Evolutionary conservation across 768 basidiomycete genomes (phyloP).

Genomic region (Sporobolomyces pararoseus): DNA sequence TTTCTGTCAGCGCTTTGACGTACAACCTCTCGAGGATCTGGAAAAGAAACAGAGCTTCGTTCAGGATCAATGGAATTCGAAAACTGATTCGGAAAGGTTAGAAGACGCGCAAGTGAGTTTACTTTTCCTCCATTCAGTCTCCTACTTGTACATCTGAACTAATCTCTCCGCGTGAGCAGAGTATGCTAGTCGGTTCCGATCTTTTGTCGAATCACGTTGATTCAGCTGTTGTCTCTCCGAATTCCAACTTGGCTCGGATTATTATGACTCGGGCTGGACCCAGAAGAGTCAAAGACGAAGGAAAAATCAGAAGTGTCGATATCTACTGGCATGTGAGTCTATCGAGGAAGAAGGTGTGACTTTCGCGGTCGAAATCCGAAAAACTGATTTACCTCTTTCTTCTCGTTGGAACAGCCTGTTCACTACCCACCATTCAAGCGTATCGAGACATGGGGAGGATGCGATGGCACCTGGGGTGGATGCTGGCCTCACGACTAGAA

Average conservation of each 20-base stretch:
- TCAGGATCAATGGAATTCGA: not conserved
- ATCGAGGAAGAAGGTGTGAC: not conserved
- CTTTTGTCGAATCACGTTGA: conserved; percentile 30
- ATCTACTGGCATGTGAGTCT: conserved; percentile 25
- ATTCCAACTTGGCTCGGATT: conserved; percentile 24
- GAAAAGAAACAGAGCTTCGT: conserved; percentile 3
- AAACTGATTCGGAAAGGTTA: not conserved
- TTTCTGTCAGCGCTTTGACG: conserved; percentile 4
- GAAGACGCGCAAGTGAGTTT: conserved; percentile 8
- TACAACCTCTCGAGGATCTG: not conserved
- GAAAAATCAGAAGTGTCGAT: conserved; percentile 16
- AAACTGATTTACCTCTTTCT: not conserved
- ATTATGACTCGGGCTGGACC: conserved; percentile 22
- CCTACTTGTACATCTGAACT: not conserved
- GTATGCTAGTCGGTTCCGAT: conserved; percentile 16
- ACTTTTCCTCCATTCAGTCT: too few species aligned
- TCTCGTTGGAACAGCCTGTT: not conserved
- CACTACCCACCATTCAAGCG: conserved; percentile 13
- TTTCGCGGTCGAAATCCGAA: not conserved
- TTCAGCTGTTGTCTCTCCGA: conserved; percentile 23
- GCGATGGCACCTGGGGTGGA: conserved; percentile 17
- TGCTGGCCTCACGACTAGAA: conserved; percentile 14
- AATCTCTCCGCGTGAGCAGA: not conserved
- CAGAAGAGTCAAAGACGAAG: not conserved
- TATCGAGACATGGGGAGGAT: not conserved